Evolutionary conservation across 371 early-diverging fungal genomes (phyloP), one percentile per base, ranked within the genome.

Genomic region (Apophysomyces variabilis): DNA sequence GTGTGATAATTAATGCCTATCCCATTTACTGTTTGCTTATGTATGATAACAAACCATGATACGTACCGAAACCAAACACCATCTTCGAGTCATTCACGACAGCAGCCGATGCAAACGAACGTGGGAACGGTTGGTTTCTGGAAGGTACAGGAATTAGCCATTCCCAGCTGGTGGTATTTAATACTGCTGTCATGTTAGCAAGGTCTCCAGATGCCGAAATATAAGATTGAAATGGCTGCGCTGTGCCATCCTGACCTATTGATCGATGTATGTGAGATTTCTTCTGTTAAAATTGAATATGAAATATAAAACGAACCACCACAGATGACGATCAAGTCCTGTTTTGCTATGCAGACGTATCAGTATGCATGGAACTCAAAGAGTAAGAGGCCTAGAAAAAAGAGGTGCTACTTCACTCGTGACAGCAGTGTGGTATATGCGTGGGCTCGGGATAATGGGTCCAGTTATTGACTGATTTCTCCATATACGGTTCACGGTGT

Each of bases 371-470:
- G 14, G 14, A 43, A 43, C 43, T 3, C n/a, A 18, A 21, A 21
- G n/a, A 50, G 54, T 18, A 21, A 11, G 8, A 18, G 12, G 13
- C 16, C 6, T 13, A 3, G 13, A 18, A 5, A 13, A 45, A 18
- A 45, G 9, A 13, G 16, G 13, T 1, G 13, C 32, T 63, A 36
- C 18, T 38, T 60, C 72, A 77, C 77, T 70, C 54, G 72, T 74
- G 9, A 77, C 74, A 38, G 77, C 64, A 4, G 71, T 77, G 57
- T 77, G 77, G 60, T 71, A 74, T 2, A 68, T 68, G 26, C 77
- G 69, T 32, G 74, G 9, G 5, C 35, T 54, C 8, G 77, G 77
- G 45, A 72, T 66, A 3, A 12, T 13, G 1, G 32, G 14, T 16
- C 77, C 77, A 7, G 11, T 38, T 7, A 77, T 38, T 4, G 56